Conservation (phyloP, 176 grass and related monocot species). For the Coix lacrymajobi region DNA sequence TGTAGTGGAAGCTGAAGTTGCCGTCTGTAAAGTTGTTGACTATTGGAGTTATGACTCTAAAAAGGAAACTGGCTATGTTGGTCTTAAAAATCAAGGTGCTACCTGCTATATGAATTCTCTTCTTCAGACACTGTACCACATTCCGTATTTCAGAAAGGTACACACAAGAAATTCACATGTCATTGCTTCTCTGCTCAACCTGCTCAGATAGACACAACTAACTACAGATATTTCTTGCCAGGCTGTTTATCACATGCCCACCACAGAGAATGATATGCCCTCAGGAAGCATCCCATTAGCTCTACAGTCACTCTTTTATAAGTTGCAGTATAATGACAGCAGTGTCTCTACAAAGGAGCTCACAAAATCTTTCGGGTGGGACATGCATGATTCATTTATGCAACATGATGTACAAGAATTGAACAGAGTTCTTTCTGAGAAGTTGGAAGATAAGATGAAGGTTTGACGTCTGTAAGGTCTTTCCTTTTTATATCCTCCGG, state of each 20-base stretch:
- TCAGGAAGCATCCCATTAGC: conserved; percentile 95
- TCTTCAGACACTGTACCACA: conserved; percentile 96
- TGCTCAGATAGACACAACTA: conserved; percentile 1
- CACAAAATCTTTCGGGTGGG: conserved; percentile 98
- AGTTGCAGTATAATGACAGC: conserved; percentile 93
- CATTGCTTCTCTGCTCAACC: conserved; percentile 3
- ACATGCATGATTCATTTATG: conserved; percentile 98
- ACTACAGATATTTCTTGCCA: conserved; percentile 37
- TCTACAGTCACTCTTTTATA: conserved; percentile 95
- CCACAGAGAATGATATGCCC: conserved; percentile 96
- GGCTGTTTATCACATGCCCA: conserved; percentile 99
- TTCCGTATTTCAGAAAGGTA: conserved; percentile 99
- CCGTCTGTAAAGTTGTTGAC: conserved; percentile 82
- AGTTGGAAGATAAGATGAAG: conserved; percentile 99
- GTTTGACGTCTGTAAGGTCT: conserved; percentile 82
- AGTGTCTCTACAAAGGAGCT: conserved; percentile 97
- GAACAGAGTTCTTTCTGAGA: conserved; percentile 96
- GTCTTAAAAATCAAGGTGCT: conserved; percentile 99
- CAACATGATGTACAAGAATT: conserved; percentile 99
- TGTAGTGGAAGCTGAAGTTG: conserved; percentile 95
- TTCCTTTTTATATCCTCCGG: conserved; percentile 38
- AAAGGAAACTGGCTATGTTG: conserved; percentile 97
- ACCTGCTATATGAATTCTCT: conserved; percentile 99
- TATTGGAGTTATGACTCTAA: conserved; percentile 99
- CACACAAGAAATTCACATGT: neutral